Evolutionary conservation across 108 stramenopile genomes (phyloP).

Genomic region (Nitzschia sp.): DNA sequence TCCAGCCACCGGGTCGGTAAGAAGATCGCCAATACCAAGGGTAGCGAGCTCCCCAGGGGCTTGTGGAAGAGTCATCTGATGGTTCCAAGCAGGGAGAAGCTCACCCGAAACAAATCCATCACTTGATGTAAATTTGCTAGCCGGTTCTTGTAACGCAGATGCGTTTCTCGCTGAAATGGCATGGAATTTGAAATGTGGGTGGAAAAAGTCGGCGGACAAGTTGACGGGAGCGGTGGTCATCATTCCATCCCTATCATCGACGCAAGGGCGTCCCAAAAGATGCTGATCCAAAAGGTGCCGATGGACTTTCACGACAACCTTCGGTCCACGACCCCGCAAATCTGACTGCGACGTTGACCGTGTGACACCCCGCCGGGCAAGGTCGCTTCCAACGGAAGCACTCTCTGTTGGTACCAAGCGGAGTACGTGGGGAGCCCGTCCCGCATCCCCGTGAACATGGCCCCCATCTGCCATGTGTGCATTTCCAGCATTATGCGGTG

Average conservation of each 20-base stretch:
- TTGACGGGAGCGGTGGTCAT: conserved; percentile 55
- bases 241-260: conserved; percentile 55
- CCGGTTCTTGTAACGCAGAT: neutral
- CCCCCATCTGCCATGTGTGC: neutral
- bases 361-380: neutral
- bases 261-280: conserved; percentile 40
- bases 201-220: conserved; percentile 81
- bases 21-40: neutral
- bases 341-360: conserved; percentile 34
- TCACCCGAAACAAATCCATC: neutral
- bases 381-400: neutral
- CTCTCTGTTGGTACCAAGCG: neutral
- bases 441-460: neutral
- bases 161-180: neutral
- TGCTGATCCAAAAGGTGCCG: conserved; percentile 82
- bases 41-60: neutral
- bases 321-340: conserved; percentile 31
- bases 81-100: neutral
- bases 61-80: neutral
- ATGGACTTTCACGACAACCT: conserved; percentile 62
- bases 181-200: conserved; percentile 47
- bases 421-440: neutral
- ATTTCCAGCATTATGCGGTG: conserved; percentile 1
- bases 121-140: neutral
- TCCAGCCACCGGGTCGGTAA: conserved; percentile 3